Base-by-base conservation (phyloP, 495 filamentous ascomycete species). In the Amniculicola lignicola region DNA sequence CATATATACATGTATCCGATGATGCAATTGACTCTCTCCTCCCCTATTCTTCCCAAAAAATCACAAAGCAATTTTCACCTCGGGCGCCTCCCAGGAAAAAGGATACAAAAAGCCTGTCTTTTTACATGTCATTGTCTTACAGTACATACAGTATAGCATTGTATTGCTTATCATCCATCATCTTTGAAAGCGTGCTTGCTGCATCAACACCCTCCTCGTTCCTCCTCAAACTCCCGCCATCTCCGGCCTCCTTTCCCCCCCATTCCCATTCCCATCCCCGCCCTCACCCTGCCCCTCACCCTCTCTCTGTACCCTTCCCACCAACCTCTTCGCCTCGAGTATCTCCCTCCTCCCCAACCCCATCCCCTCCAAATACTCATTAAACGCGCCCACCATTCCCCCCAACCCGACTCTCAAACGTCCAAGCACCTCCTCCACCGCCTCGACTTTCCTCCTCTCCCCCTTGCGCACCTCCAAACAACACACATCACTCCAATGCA, bases 401-500 rank as follows among this genome's bases (percentile, higher is more conserved):
- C 65, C 65, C 35, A 96, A 73, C 5, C 81, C 79, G 1, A 69
- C 69, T 63, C 76, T 82, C 56, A 95, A 61, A 4, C 76, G 76
- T 5, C 71, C 70, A 33, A 85, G 39, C 4, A 94, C 72, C 4
- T 79, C 73, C 7, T 88, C 79, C 24, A 90, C 82, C 48, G 73
- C 76, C 39, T 69, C 68, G 29, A 73, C 65, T 24, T 59, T 63
- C 21, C 62, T 61, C 27, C 45, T 43, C 44, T 64, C 42, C 31
- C 51, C 15, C 40, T 63, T 44, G 16, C 25, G 39, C 38, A 25
- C 28, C 3, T 57, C 60, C 1, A 43, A 23, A 29, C 64, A 63
- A 27, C 79, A 73, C 1, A 89, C 72, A 70, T 97, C 91, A 1
- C 89, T 92, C 90, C 91, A 96, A 72, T 93, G 86, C 3, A 78